A percentile compares a stretch with the other conserved stretches of the same genome.
Evolutionary conservation across 305 asterid species (phyloP).

Genomic region (Rubia peregrina): DNA sequence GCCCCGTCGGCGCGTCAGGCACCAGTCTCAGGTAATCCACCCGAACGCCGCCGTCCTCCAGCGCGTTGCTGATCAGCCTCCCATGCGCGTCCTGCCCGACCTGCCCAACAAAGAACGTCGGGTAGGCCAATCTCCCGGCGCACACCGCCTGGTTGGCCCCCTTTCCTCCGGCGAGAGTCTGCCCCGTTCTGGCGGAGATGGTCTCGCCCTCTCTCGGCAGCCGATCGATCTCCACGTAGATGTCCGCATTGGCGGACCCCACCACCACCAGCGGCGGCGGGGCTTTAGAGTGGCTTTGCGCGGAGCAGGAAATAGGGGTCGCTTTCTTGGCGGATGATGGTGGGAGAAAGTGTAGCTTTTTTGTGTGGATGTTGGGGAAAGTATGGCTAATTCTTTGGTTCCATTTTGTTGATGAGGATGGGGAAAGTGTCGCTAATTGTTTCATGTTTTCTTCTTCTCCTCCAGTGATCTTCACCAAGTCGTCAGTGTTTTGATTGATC

Average conservation of each 20-base stretch:
- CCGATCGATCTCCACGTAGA: slow-evolving; percentile 81
- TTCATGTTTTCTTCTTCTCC: not conserved
- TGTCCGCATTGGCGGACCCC: slow-evolving; percentile 95
- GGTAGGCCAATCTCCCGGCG: slow-evolving; percentile 55
- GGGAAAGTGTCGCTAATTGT: not conserved
- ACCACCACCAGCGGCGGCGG: slow-evolving; percentile 75
- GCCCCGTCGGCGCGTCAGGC: slow-evolving; percentile 73
- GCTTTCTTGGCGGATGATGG: not conserved
- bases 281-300: not conserved
- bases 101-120: slow-evolving; percentile 80
- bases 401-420: not conserved
- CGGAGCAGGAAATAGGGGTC: not conserved
- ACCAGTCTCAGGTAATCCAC: slow-evolving; percentile 51
- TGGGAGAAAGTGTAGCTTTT: not conserved
- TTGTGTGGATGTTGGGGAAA: not conserved
- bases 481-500: not conserved
- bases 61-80: slow-evolving; percentile 56
- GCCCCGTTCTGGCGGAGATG: slow-evolving; percentile 65
- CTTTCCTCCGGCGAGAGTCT: slow-evolving; percentile 86
- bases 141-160: slow-evolving; percentile 99
- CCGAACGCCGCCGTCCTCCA: slow-evolving; percentile 59
- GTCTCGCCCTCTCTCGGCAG: slow-evolving; percentile 84
- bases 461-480: not conserved
- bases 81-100: slow-evolving; percentile 89
- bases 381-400: not conserved